Base-by-base conservation (phyloP, 139 green algal species). In the Raphidocelis subcapitata region DNA sequence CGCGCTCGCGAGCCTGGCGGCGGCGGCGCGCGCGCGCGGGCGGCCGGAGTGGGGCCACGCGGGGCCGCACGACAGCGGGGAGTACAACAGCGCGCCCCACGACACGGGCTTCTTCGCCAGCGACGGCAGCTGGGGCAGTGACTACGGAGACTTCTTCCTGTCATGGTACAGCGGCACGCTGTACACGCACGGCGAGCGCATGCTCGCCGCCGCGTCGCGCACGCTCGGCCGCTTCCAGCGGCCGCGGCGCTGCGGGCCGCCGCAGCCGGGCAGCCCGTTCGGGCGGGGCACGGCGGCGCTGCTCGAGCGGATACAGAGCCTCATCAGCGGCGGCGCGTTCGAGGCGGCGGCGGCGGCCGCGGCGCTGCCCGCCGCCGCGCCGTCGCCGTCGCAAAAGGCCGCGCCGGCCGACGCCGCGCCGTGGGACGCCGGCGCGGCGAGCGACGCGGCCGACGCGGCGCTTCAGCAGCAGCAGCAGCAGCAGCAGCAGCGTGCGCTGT, bases 81-180 rank as follows among this genome's bases (percentile, higher is more conserved):
- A 77, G 24, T 92, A 92, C 79, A 86, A 81, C 74, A 82, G 69
- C 63, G 75, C 47, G 33, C 83, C 86, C 5, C 72, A 81, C 26
- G 76, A 87, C 31, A 84, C 80, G 0, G 81, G 76, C 15, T 92
- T 92, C 65, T 90, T 86, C 72, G 59, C 51, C 4, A 36, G 76
- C 15, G 85, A 75, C 21, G 92, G 92, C 47, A 85, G 73, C 31
- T 97, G 91, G 90, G 86, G 92, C 33, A 85, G 86, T 56, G 26
- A 41, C 26, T 75, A 73, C 32, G 57, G 73, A 62, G 74, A 72
- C 32, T 92, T 89, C 54, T 92, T 90, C 75, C 81, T 90, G 44
- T 36, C 68, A 21, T 92, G 86, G 86, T 92, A 92, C 80, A 84
- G 74, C 62, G 68, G 29, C 61, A 81, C 44, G 29, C 79, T 92